phyloP scores from a whole-genome alignment of 441 rosid species.

The Gossypium trilobum region DNA sequence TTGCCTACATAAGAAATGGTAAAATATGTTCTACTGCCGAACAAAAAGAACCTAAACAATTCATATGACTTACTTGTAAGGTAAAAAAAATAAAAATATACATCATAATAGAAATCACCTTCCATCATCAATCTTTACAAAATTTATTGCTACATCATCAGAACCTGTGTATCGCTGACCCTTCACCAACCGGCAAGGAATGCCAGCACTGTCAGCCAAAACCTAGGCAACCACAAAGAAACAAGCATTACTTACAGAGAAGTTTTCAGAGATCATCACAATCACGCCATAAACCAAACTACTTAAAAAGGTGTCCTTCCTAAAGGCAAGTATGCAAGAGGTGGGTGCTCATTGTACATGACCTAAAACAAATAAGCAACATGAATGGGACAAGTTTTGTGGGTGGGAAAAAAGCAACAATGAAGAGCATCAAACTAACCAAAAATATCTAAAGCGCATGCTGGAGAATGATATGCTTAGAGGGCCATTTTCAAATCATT shows the following conservation, averaged over 20 bases:
- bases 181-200: constrained; percentile 88
- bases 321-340: neutral
- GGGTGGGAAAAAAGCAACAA: neutral
- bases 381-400: neutral
- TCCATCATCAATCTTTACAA: constrained; percentile 83
- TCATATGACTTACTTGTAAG: neutral
- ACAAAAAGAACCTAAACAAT: neutral
- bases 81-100: neutral
- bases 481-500: neutral
- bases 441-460: neutral
- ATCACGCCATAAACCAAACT: constrained; percentile 7
- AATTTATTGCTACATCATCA: constrained; percentile 84
- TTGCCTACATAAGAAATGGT: neutral
- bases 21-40: neutral
- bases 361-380: neutral
- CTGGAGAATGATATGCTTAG: neutral
- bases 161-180: constrained; percentile 88
- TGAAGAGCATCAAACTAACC: neutral
- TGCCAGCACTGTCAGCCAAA: constrained; percentile 71
- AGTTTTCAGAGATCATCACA: constrained; percentile 6
- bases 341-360: neutral
- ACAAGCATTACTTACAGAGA: constrained; percentile 1
- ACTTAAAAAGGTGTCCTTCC: neutral
- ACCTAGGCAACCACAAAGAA: constrained; percentile 39
- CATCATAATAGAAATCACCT: constrained; percentile 43